A percentile compares a stretch with the other conserved stretches of the same genome.
phyloP scores from a whole-genome alignment of 1,139 yeast species.

The Zygoascus sp. region DNA sequence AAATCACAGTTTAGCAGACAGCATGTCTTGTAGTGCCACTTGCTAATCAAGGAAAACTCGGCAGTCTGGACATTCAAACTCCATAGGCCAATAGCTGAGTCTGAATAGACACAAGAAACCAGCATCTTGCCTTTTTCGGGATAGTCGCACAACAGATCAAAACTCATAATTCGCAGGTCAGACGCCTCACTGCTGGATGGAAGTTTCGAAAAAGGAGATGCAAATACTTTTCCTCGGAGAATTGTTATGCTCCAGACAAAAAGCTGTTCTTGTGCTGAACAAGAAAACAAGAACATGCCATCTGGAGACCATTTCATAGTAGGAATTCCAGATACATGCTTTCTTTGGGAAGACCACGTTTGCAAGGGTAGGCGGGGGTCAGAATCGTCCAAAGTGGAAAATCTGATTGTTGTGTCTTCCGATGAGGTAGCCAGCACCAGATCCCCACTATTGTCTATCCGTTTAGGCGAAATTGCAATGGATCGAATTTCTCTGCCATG shows the following conservation, averaged over 20 bases:
- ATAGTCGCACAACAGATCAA: conserved; percentile 36
- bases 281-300: conserved; percentile 51
- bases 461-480: conserved; percentile 30
- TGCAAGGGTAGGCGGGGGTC: not conserved
- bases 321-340: conserved; percentile 87
- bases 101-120: conserved; percentile 73
- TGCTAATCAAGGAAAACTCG: conserved; percentile 43
- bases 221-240: conserved; percentile 20
- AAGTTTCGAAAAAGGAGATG: conserved; percentile 28
- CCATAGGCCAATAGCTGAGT: conserved; percentile 72
- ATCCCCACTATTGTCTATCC: conserved; percentile 17
- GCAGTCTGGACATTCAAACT: conserved; percentile 45
- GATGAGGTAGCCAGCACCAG: conserved; percentile 63
- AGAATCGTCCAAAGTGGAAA: conserved; percentile 50
- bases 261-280: conserved; percentile 90
- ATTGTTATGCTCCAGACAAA: conserved; percentile 61
- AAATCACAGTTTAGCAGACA: conserved; percentile 66
- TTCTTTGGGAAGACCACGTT: conserved; percentile 60
- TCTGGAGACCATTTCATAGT: conserved; percentile 55
- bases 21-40: conserved; percentile 61
- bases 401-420: conserved; percentile 76
- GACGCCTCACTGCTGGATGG: conserved; percentile 51
- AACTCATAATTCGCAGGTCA: conserved; percentile 87
- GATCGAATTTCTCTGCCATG: conserved; percentile 78
- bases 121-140: conserved; percentile 42